Evolutionary conservation across 108 stramenopile genomes (phyloP).

Genomic region (Fistulifera pelliculosa): DNA sequence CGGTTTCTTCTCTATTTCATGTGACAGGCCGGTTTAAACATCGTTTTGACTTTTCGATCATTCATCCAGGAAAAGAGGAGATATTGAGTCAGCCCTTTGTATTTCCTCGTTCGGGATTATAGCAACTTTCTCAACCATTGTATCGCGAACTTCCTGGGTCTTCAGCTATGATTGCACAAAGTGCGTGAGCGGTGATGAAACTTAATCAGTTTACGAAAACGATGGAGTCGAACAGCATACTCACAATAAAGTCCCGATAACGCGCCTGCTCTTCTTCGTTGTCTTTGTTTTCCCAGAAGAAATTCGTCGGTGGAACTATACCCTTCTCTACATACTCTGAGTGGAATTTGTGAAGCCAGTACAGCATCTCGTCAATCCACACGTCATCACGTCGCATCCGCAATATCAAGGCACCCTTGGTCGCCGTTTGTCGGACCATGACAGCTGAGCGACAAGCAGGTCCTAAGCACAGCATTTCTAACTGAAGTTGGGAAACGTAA

Average conservation of each 20-base stretch:
- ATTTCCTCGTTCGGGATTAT: slow-evolving; percentile 7
- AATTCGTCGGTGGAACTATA: slow-evolving; percentile 46
- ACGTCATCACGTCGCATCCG: slow-evolving; percentile 64
- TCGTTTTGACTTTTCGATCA: no score
- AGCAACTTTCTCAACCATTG: slow-evolving; percentile 25
- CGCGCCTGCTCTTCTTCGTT: slow-evolving; percentile 12
- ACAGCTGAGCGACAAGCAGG: slow-evolving; percentile 54
- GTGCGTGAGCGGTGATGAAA: no score
- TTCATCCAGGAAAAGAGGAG: slow-evolving; percentile 11
- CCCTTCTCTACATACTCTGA: slow-evolving; percentile 35
- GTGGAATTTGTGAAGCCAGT: slow-evolving; percentile 60
- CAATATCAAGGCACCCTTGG: slow-evolving; percentile 62
- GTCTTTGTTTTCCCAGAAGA: slow-evolving; percentile 44
- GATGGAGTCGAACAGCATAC: no score
- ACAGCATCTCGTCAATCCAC: slow-evolving; percentile 81
- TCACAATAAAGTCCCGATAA: slow-evolving; percentile 30
- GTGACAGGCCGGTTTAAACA: no score
- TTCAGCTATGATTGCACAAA: no score
- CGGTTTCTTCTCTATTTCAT: no score
- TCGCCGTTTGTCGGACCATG: slow-evolving; percentile 80
- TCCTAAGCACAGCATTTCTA: slow-evolving; percentile 81
- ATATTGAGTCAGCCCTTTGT: slow-evolving; percentile 3
- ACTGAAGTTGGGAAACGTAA: slow-evolving; percentile 78
- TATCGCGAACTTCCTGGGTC: slow-evolving; percentile 20
- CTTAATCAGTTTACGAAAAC: no score